Evolutionary conservation across 495 filamentous ascomycete species (phyloP).

Genomic region (Penicillium pulvis): DNA sequence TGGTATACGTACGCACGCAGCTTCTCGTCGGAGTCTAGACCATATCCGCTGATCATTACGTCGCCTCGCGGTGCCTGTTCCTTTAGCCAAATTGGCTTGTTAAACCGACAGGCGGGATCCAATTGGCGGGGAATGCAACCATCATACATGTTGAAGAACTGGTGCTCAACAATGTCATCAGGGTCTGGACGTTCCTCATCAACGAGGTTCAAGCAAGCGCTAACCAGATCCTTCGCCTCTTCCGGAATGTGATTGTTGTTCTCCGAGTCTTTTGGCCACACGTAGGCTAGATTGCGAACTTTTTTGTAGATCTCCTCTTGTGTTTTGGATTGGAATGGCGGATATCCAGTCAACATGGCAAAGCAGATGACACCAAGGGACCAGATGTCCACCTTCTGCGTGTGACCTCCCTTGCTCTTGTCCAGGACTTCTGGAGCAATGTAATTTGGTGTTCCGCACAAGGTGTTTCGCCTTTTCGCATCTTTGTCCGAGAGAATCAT

Average conservation of each 20-base stretch:
- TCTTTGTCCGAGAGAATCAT: conserved; percentile 84
- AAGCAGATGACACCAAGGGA: conserved; percentile 94
- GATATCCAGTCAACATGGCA: conserved; percentile 87
- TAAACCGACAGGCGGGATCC: conserved; percentile 43
- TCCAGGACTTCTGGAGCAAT: conserved; percentile 95
- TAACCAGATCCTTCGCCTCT: conserved; percentile 77
- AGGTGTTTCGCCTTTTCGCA: conserved; percentile 79
- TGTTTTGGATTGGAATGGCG: conserved; percentile 84
- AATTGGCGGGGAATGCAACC: conserved; percentile 52
- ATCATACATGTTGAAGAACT: conserved; percentile 71
- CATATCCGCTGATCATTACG: conserved; percentile 46
- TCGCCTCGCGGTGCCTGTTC: conserved; percentile 49
- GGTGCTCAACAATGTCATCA: conserved; percentile 79
- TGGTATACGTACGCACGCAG: conserved; percentile 43
- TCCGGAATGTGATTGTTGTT: conserved; percentile 51
- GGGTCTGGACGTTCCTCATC: conserved; percentile 74
- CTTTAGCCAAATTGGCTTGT: conserved; percentile 49
- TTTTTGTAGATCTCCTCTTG: conserved; percentile 84
- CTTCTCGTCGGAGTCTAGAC: conserved; percentile 49
- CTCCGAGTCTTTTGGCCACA: conserved; percentile 67
- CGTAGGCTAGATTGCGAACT: conserved; percentile 69
- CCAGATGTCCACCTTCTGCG: conserved; percentile 95
- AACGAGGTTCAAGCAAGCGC: conserved; percentile 69
- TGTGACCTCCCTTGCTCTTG: conserved; percentile 75
- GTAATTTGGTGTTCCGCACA: conserved; percentile 98